phyloP scores from a whole-genome alignment of 129 eudicot genomes.

The Erigeron canadensis region DNA sequence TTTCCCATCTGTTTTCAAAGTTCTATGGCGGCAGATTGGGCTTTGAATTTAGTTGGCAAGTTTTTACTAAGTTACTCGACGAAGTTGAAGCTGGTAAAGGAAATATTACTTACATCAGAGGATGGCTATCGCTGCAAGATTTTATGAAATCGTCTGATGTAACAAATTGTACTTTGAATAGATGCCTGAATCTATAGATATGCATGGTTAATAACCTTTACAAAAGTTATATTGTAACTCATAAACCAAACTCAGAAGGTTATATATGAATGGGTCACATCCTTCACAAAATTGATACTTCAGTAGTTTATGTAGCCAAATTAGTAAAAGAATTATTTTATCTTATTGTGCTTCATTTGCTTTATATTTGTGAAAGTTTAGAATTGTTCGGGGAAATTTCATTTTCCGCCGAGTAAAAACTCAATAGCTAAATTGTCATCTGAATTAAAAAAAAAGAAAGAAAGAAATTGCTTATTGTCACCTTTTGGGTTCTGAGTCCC shows the following conservation, averaged over 20 bases:
- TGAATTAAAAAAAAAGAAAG: too few species aligned
- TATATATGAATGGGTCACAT: not conserved
- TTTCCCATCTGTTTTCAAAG: not conserved
- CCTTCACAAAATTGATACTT: not conserved
- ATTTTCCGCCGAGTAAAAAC: too few species aligned
- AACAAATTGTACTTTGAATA: not conserved
- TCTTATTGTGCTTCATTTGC: not conserved
- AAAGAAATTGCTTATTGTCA: too few species aligned
- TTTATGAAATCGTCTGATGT: not conserved
- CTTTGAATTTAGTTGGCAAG: slow-evolving; percentile 6
- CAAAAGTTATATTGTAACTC: not conserved
- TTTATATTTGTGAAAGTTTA: too few species aligned
- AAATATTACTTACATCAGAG: not conserved
- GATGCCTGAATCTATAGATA: not conserved
- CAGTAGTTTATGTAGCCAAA: not conserved
- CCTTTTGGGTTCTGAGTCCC: too few species aligned
- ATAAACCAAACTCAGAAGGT: too few species aligned
- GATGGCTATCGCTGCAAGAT: not conserved
- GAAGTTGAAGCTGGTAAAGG: slow-evolving; percentile 13
- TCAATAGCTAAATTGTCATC: too few species aligned
- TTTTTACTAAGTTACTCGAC: not conserved
- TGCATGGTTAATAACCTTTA: not conserved
- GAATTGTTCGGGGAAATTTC: not conserved
- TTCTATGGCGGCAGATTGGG: not conserved
- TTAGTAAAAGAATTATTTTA: not conserved